phyloP scores from a whole-genome alignment of 2,329 filamentous ascomycete species.

The Ceratocystis papillata region DNA sequence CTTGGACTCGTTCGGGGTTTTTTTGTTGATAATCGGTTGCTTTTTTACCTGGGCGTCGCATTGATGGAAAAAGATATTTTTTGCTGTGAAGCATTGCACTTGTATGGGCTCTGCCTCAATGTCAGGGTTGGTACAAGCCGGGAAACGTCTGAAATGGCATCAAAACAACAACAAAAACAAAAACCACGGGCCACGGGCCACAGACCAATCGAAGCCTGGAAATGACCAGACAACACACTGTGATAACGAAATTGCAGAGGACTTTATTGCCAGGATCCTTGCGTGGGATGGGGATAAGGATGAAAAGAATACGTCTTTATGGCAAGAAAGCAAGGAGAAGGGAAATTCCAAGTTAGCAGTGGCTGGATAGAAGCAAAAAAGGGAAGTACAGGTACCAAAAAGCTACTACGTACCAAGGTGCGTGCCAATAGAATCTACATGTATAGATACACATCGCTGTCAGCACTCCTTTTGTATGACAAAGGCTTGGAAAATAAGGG shows the following conservation, averaged over 20 bases:
- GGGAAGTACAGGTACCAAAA: no score
- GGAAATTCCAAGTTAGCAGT: neutral
- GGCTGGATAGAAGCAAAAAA: no score
- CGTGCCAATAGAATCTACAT: neutral
- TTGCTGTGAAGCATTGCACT: neutral
- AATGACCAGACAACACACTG: neutral
- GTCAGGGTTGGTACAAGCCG: neutral
- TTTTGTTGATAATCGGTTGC: neutral
- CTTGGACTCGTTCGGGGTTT: neutral
- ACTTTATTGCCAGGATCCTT: constrained; percentile 1
- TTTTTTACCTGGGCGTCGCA: neutral
- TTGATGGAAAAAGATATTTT: constrained; percentile 6
- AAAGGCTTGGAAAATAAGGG: constrained; percentile 1
- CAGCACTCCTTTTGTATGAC: neutral
- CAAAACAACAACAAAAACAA: constrained; percentile 14
- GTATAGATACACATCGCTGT: neutral
- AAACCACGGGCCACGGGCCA: neutral
- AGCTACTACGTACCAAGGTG: no score
- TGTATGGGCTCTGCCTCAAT: constrained; percentile 1
- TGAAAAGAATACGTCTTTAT: neutral
- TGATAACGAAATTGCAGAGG: constrained; percentile 9
- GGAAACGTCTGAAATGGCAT: neutral
- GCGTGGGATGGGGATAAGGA: neutral
- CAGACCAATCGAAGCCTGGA: neutral
- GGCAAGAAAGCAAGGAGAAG: neutral